Percentiles rank a stretch among this genome's conserved stretches.
These are phyloP conservation scores for Cymbopogon citratus DNA, from an alignment of 176 grass and related monocot species.

Conservation along the genomic window DNA sequence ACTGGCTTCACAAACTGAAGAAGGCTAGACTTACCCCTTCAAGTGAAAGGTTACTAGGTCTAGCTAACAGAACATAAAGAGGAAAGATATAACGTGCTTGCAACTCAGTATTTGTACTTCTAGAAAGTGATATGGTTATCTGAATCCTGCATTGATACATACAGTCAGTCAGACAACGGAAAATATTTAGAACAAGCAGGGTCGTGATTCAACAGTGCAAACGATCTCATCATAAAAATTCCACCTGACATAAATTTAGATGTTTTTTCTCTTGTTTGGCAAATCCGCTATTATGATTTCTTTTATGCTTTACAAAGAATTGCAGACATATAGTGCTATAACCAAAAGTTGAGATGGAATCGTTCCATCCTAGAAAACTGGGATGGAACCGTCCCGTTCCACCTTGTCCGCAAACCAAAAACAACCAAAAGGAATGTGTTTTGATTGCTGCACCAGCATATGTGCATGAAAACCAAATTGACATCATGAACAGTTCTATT, in stretches of 20 bases:
- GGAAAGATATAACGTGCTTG: constrained; percentile 60
- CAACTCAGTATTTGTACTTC: constrained; percentile 42
- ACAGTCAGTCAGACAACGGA: background rate
- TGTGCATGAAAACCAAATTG: background rate
- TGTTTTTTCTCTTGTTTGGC: constrained; percentile 3
- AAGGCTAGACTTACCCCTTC: constrained; percentile 59
- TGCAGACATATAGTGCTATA: constrained; percentile 7
- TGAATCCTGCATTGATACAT: constrained; percentile 65
- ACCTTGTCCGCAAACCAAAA: background rate
- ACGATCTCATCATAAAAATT: constrained; percentile 14
- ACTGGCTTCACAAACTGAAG: constrained; percentile 10
- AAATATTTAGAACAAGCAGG: constrained; percentile 11
- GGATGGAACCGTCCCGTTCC: background rate
- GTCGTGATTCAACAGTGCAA: background rate
- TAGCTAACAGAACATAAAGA: constrained; percentile 80
- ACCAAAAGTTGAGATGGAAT: background rate
- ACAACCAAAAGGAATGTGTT: background rate
- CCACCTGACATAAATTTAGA: background rate
- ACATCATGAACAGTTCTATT: background rate
- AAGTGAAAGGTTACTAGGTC: constrained; percentile 51
- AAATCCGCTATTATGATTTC: background rate
- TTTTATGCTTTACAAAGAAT: background rate
- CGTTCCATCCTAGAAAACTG: background rate
- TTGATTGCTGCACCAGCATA: background rate
- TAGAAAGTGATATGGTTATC: constrained; percentile 75